Evolutionary conservation across 257 asterid species (phyloP), one percentile per base, ranked within the genome.

Genomic region (Linderniella brevidens): DNA sequence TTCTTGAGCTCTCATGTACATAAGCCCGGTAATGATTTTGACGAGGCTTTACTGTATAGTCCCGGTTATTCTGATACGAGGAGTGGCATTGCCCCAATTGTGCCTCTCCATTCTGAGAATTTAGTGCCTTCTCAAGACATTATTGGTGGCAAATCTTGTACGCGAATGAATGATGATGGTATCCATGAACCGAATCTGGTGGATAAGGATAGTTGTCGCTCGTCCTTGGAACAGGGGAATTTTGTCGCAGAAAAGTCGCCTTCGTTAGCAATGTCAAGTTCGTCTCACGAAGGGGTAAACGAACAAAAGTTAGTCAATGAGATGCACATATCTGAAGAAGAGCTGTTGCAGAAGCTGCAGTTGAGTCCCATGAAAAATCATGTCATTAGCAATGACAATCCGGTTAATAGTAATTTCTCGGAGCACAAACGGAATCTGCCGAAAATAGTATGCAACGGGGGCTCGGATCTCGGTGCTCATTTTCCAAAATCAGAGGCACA

Each of bases 341-440:
- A n/a, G n/a, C n/a, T n/a, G n/a, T n/a, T n/a, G n/a, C n/a, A n/a
- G n/a, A n/a, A n/a, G n/a, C n/a, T n/a, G n/a, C n/a, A n/a, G n/a
- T n/a, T n/a, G n/a, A n/a, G n/a, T n/a, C n/a, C n/a, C 14, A 48
- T 44, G 8, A 52, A 45, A 57, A 54, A 36, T 16, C 19, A 29
- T 41, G 65, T 8, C 19, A 35, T 16, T 40, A 45, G 41, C 20
- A 58, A 52, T 37, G 62, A 58, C 19, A 52, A 45, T 66, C 44
- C 16, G 35, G 42, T 55, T 17, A 53, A 60, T 51, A 58, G 49
- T 19, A 46, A 61, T 11, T 29, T 54, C 13, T 11, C 38, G 53
- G 73, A 67, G 57, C 63, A 59, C 49, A 68, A 59, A 48, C 17
- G 10, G 15, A 63, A 62, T 50, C 65, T 65, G 55, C 68, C 70